These are phyloP conservation scores for Aegilops bicornis DNA, from an alignment of 176 grass and related monocot genomes.

Conservation along the genomic window DNA sequence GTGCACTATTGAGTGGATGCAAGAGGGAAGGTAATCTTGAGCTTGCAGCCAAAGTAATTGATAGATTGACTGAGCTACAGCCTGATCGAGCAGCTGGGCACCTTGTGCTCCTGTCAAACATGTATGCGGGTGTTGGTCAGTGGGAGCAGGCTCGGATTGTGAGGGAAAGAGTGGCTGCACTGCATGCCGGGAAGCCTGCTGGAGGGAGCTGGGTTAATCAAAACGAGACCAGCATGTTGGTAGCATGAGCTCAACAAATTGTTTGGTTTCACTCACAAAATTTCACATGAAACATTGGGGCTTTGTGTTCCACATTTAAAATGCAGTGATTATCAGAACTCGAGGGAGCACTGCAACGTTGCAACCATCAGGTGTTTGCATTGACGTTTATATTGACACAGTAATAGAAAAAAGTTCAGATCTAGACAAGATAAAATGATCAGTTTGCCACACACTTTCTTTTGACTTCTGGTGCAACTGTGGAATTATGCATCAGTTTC, in stretches of 20 bases:
- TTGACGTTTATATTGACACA: not conserved
- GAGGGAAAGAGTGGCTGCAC: slow-evolving; percentile 46
- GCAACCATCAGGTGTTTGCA: not conserved
- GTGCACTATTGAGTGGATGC: slow-evolving; percentile 59
- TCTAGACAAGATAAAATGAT: not conserved
- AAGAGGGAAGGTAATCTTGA: slow-evolving; percentile 48
- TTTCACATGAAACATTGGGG: not conserved
- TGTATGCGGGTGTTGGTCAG: slow-evolving; percentile 41
- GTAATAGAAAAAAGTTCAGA: not conserved
- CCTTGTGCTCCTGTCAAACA: slow-evolving; percentile 61
- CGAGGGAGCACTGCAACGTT: not conserved
- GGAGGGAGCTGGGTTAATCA: slow-evolving; percentile 46
- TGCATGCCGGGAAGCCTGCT: slow-evolving; percentile 41
- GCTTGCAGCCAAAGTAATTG: slow-evolving; percentile 46
- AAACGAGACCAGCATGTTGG: slow-evolving; percentile 16
- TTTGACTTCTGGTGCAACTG: not conserved
- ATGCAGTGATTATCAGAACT: not conserved
- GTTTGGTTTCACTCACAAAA: not conserved
- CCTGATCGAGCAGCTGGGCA: slow-evolving; percentile 47
- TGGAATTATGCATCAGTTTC: slow-evolving; percentile 8
- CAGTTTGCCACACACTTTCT: slow-evolving; percentile 3
- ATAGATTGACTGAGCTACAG: slow-evolving; percentile 44
- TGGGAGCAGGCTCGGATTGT: slow-evolving; percentile 43
- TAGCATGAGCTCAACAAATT: slow-evolving; percentile 13
- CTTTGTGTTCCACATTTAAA: not conserved